Percentiles rank a stretch among this genome's conserved stretches.
These are phyloP conservation scores for Pilaira anomala DNA, from an alignment of 192 early-diverging fungal species.

Conservation along the genomic window DNA sequence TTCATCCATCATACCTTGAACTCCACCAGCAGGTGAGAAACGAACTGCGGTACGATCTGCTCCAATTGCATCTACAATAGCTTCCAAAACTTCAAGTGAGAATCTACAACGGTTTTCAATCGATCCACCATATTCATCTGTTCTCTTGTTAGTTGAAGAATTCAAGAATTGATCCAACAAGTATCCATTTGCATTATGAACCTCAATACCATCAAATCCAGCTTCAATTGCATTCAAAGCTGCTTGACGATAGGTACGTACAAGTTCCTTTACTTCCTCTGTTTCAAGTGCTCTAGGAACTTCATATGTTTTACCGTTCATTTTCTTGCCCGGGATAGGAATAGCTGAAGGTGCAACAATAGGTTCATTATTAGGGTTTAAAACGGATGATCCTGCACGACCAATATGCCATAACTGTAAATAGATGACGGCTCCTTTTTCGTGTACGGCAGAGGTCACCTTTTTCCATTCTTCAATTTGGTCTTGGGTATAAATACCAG, in stretches of 20 bases:
- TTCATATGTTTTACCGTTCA: not conserved
- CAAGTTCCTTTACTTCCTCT: not conserved
- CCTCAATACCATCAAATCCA: slow-evolving; percentile 84
- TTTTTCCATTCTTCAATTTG: slow-evolving; percentile 52
- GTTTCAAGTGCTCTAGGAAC: slow-evolving; percentile 20
- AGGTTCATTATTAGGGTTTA: slow-evolving; percentile 6
- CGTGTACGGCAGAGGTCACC: slow-evolving; percentile 53
- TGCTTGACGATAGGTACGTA: slow-evolving; percentile 29
- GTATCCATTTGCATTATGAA: slow-evolving; percentile 92
- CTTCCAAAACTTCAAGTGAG: slow-evolving; percentile 27
- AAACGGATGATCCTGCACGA: not conserved
- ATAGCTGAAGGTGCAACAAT: slow-evolving; percentile 23
- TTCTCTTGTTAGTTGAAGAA: slow-evolving; percentile 74
- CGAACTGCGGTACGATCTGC: slow-evolving; percentile 32
- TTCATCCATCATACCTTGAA: slow-evolving; percentile 34
- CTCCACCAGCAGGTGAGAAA: slow-evolving; percentile 25
- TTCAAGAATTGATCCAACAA: slow-evolving; percentile 78
- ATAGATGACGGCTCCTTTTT: slow-evolving; percentile 51
- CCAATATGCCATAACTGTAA: slow-evolving; percentile 51
- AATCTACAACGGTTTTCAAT: slow-evolving; percentile 29
- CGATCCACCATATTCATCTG: slow-evolving; percentile 38
- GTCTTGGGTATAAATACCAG: slow-evolving; percentile 36
- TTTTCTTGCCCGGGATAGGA: slow-evolving; percentile 7
- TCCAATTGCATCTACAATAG: slow-evolving; percentile 23
- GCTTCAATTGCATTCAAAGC: slow-evolving; percentile 70